Evolutionary conservation across 257 asterid genomes (phyloP).

Genomic region (Nicotiana sylvestris): DNA sequence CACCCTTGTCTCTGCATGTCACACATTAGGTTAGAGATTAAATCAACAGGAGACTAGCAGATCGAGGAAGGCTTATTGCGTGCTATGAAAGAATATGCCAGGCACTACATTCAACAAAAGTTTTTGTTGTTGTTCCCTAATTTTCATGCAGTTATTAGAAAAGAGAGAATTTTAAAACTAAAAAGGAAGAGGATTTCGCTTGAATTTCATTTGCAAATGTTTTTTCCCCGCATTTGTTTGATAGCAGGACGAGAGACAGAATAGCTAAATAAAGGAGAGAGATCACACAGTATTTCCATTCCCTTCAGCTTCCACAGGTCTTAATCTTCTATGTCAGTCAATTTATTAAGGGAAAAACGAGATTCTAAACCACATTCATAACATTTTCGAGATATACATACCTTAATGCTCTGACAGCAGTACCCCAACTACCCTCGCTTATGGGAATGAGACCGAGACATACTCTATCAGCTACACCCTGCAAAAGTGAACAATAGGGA

Average conservation of each 20-base stretch:
- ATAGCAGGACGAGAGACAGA: neutral
- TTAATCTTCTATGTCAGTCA: neutral
- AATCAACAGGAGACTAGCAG: neutral
- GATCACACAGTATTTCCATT: neutral
- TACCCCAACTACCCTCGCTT: constrained; percentile 86
- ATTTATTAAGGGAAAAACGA: neutral
- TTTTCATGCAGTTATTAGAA: no score
- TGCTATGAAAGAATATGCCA: neutral
- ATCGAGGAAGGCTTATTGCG: neutral
- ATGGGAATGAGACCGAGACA: constrained; percentile 93
- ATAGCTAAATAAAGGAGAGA: neutral
- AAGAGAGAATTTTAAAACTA: neutral
- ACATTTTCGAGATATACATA: constrained; percentile 8
- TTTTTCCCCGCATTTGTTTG: neutral
- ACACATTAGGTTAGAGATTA: neutral
- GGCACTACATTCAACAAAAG: neutral
- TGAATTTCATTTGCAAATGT: neutral
- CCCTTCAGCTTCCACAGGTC: neutral
- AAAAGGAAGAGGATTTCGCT: neutral
- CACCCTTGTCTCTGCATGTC: constrained; percentile 68
- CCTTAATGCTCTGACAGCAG: constrained; percentile 90
- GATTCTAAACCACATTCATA: neutral
- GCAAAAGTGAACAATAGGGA: constrained; percentile 20
- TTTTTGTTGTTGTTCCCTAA: no score
- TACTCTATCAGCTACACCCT: constrained; percentile 95